Base-by-base conservation (phyloP, 2,329 filamentous ascomycete genomes). In the Aureobasidium sp. region DNA sequence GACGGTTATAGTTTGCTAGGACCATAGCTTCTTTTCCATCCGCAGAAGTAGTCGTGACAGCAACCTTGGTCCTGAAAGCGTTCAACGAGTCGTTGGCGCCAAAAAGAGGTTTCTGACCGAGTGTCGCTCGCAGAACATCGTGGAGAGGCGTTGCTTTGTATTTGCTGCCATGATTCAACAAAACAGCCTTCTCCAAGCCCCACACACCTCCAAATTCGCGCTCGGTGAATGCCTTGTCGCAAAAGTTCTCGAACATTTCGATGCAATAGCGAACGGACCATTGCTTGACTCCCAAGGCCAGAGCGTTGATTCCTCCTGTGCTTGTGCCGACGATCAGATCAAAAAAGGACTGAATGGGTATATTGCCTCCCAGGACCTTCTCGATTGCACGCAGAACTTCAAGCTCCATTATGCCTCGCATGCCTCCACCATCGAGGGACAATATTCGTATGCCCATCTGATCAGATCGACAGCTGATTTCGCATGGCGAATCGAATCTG, bases 271-370 rank as follows among this genome's bases (percentile, higher is more conserved):
- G 65, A 0, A 80, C 70, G 0, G 70, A 68, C 67, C 75, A 75
- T 25, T 73, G 68, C 49, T 75, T 73, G 27, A 72, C 67, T 1
- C 70, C 75, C 8, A 81, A 70, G 1, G 74, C 77, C 15, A 78
- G 70, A 2, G 77, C 76, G 29, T 80, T 71, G 14, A 80, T 68
- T 4, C 77, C 79, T 14, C 79, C 79, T 22, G 76, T 77, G 42
- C 76, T 70, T n/a, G 76, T 78, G 5, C 77, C 78, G 7, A 80
- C 75, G 22, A 82, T 77, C 2, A 81, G 71, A 62, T 82, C 79
- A 62, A 82, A 80, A 67, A 81, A 81, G 3, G 68, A 68, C 53
- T 76, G 76, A 2, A 81, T 73, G 0, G 74, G 72, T 2, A 81
- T 64, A 5, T 70, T 68, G 9, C 70, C 67, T 2, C 74, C 76